These are phyloP conservation scores for Boletus reticuloceps DNA, from an alignment of 768 basidiomycete genomes.

Conservation along the genomic window DNA sequence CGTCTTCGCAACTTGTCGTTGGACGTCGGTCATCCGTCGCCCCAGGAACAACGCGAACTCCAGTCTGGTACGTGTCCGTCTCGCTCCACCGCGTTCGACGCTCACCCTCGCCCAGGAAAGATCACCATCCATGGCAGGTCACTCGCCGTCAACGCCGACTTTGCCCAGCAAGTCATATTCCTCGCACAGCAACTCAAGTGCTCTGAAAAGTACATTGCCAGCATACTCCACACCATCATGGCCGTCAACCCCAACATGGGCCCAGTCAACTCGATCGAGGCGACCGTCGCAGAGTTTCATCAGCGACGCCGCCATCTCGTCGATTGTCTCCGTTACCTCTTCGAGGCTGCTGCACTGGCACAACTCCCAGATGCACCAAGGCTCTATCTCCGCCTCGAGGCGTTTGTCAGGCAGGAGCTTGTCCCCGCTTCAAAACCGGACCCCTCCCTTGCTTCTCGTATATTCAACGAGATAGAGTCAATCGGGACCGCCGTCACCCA, in stretches of 20 bases:
- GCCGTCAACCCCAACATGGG: slow-evolving; percentile 61
- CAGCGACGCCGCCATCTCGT: slow-evolving; percentile 65
- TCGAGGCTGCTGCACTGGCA: slow-evolving; percentile 56
- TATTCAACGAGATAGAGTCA: slow-evolving; percentile 64
- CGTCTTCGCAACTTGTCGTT: slow-evolving; percentile 57
- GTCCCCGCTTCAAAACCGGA: slow-evolving; percentile 39
- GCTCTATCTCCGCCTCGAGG: slow-evolving; percentile 50
- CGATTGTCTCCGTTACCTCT: slow-evolving; percentile 66
- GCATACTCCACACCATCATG: slow-evolving; percentile 64
- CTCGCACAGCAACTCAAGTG: slow-evolving; percentile 77
- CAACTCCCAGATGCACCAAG: slow-evolving; percentile 42
- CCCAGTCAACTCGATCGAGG: slow-evolving; percentile 58
- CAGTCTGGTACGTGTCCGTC: slow-evolving; percentile 50
- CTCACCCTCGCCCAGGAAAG: slow-evolving; percentile 52
- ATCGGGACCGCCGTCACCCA: slow-evolving; percentile 51
- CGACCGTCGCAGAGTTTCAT: slow-evolving; percentile 66
- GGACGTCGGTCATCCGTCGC: slow-evolving; percentile 59
- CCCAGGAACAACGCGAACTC: slow-evolving; percentile 67
- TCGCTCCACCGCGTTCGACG: background rate
- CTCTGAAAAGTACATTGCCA: slow-evolving; percentile 79
- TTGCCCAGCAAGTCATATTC: slow-evolving; percentile 73
- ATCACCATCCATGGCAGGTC: slow-evolving; percentile 59
- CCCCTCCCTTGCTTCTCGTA: slow-evolving; percentile 47
- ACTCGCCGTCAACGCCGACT: slow-evolving; percentile 75
- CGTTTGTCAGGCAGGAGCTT: slow-evolving; percentile 57